A percentile compares a stretch with the other conserved stretches of the same genome.
These are phyloP conservation scores for Ogataea nonfermentans DNA, from an alignment of 805 yeast genomes.

Conservation along the genomic window DNA sequence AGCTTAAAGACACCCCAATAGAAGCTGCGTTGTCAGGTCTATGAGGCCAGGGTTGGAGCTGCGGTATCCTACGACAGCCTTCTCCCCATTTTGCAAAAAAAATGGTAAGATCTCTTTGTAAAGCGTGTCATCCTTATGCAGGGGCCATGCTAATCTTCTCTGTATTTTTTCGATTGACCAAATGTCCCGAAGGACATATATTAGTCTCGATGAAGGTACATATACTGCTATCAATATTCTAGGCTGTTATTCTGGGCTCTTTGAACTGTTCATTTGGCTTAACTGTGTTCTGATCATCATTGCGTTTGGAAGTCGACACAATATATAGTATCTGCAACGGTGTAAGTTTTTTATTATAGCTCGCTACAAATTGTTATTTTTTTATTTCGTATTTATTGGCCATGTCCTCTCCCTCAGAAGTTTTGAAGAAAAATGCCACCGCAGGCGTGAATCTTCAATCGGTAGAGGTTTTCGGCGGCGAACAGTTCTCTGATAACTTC, in stretches of 20 bases:
- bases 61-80: neutral
- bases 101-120: conserved; percentile 98
- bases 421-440: conserved; percentile 18
- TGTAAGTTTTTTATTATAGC: neutral
- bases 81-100: conserved; percentile 47
- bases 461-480: conserved; percentile 33
- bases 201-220: neutral
- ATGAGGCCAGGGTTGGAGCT: neutral
- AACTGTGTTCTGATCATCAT: too few species aligned
- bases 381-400: neutral
- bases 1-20: too few species aligned
- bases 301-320: too few species aligned
- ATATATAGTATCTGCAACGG: too few species aligned
- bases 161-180: conserved; percentile 99
- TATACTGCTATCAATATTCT: too few species aligned
- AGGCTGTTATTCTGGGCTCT: too few species aligned
- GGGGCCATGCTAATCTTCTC: conserved; percentile 99
- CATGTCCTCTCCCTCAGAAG: conserved; percentile 14
- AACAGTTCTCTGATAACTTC: conserved; percentile 37
- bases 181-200: conserved; percentile 72
- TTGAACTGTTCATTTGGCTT: too few species aligned
- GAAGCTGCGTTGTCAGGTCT: neutral
- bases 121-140: conserved; percentile 99
- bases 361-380: neutral
- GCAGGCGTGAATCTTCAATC: conserved; percentile 30